Base-by-base conservation (phyloP, 441 rosid genomes). In the Pelargonium fulgidum region DNA sequence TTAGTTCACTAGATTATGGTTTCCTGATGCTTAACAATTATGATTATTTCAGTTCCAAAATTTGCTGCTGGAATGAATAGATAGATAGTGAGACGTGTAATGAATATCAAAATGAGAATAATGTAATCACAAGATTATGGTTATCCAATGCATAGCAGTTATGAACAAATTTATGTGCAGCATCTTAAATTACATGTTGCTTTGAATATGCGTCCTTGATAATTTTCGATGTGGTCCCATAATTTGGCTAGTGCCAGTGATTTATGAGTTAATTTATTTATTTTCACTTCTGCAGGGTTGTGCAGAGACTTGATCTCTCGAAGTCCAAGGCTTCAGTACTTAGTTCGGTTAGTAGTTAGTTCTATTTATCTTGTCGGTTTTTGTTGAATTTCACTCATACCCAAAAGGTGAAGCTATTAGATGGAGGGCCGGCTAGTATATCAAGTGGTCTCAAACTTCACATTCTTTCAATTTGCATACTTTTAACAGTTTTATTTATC, bases 291-390 rank as follows among this genome's bases (percentile, higher is more conserved):
- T 89, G 79, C 84, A 95, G 99, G 84, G 88, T 89, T 79, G 93
- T 95, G 77, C 99, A 88, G 85, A 87, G 96, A 77, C 93, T 95
- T 75, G 95, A 92, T 78, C 99, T 95, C 71, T 83, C 97, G 76
- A 92, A 95, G 84, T 90, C 99, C 68, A 95, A 89, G 82, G 98
- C 98, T 79, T 95, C 98, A 63, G 99, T 95, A 59, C 97, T 95
- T 74, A 85, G 95, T 75, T 92, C 98, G 89, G 99, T 95, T 73
- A 84, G 98, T 88, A 69, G 66, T 24, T 20, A 48, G 52, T 36
- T 24, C 69, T 64, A 42, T 75, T 33, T 36, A 29, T 12, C 48
- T 2, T 50, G 61, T 64, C 63, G 13, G 6, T 75, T 68, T 48
- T 41, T 41, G 45, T 41, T 41, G 45, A 41, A 8, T 9, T 41